Base-by-base conservation (phyloP, 2,329 filamentous ascomycete genomes). In the Coccinonectria pachysandricola region DNA sequence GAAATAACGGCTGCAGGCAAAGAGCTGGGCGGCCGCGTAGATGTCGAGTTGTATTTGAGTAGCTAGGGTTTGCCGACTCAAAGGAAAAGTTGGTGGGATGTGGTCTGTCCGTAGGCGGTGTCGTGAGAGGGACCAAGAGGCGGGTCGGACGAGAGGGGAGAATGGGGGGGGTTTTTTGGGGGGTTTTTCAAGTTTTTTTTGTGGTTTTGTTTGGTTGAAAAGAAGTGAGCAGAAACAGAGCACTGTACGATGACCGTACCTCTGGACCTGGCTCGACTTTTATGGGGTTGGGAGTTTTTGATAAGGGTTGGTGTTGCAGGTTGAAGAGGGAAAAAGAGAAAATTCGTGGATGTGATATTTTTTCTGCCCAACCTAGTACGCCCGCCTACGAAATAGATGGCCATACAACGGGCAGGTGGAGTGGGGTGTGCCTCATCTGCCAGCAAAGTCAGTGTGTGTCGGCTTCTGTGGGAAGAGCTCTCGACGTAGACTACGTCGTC, bases 151-250 rank as follows among this genome's bases (percentile, higher is more conserved):
- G 28, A 28, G 36, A 35, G 42, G 39, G 38, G 36, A 31, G 35
- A 40, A 37, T 40, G 40, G 34, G 36, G 59, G 66, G 62, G 67
- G 75, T 73, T 60, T 65, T 73, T 70, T 60, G 60, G 51, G 49
- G 40, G 54, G 54, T 58, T 72, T 74, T 70, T 65, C 59, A 58
- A 50, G 47, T 71, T 75, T 75, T 74, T 74, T 72, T 65, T 55
- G 49, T 58, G 56, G 56, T 57, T 68, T 68, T 69, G 59, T 60
- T 51, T 56, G 53, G 54, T 53, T 56, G 55, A 51, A 50, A 60
- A 60, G 59, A 64, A 60, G 57, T 57, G 64, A 62, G 60, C 59
- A 64, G 68, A 68, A 64, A 67, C 67, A 73, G 64, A 68, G 62
- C 67, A 61, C 53, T 59, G 65, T 60, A 68, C 65, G 64, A 64